These are phyloP conservation scores for Trypanosoma lewisi DNA, from an alignment of 208 protist genomes.

Conservation along the genomic window DNA sequence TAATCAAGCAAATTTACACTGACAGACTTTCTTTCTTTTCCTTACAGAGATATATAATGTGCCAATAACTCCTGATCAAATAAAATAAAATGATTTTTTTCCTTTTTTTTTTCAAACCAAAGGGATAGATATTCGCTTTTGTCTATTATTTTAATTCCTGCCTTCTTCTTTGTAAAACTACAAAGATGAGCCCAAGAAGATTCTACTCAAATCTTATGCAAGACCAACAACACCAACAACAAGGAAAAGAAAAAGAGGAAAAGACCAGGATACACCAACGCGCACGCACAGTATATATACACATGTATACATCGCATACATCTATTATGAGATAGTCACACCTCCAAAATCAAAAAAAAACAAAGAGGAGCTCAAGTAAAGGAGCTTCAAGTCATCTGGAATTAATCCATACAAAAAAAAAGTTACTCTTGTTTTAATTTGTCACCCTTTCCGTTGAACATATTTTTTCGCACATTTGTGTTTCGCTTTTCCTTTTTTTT, in stretches of 20 bases:
- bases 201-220: too few species aligned
- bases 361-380: background rate
- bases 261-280: background rate
- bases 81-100: background rate
- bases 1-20: too few species aligned
- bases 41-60: background rate
- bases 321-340: background rate
- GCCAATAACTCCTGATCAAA: constrained; percentile 2
- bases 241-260: background rate
- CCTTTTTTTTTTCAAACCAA: constrained; percentile 9
- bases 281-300: background rate
- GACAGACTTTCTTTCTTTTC: background rate
- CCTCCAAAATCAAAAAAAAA: background rate
- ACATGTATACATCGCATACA: too few species aligned
- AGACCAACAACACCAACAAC: background rate
- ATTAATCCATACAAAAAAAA: constrained; percentile 12
- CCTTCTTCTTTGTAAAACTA: background rate
- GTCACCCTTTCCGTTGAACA: too few species aligned
- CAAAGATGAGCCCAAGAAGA: background rate
- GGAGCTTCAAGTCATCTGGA: background rate
- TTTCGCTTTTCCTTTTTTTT: too few species aligned
- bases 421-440: background rate
- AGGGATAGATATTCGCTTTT: too few species aligned
- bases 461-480: too few species aligned
- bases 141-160: too few species aligned